A percentile compares a stretch with the other conserved stretches of the same genome.
Evolutionary conservation across 805 yeast species (phyloP).

Genomic region (Teunomyces atbi): DNA sequence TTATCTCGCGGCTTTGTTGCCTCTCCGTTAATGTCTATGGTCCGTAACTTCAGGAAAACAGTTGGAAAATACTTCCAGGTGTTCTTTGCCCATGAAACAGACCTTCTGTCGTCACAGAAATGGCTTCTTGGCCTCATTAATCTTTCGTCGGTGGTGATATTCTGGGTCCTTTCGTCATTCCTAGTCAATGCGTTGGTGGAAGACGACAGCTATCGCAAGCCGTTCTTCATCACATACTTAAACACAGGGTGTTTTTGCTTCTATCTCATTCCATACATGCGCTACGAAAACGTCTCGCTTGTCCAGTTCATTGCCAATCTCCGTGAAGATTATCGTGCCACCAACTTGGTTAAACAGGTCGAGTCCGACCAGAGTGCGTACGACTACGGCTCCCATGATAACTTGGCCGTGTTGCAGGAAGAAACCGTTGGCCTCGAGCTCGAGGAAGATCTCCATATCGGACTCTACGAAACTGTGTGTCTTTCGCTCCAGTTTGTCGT

Average conservation of each 20-base stretch:
- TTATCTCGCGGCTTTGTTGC: not conserved
- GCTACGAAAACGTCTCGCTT: conserved; percentile 24
- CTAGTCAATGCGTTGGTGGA: conserved; percentile 76
- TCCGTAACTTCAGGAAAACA: conserved; percentile 1
- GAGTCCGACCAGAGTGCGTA: conserved; percentile 24
- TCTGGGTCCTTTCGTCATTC: conserved; percentile 92
- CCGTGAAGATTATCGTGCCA: conserved; percentile 19
- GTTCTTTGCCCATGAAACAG: conserved; percentile 19
- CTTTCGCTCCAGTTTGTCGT: conserved; percentile 80
- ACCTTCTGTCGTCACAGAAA: conserved; percentile 32
- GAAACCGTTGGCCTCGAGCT: not conserved
- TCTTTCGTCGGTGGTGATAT: conserved; percentile 69
- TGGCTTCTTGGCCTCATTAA: conserved; percentile 82
- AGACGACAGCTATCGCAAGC: conserved; percentile 71
- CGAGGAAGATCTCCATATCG: conserved; percentile 23
- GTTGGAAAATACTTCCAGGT: conserved; percentile 12
- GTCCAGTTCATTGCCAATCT: conserved; percentile 21
- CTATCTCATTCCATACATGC: conserved; percentile 64
- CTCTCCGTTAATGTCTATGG: conserved; percentile 1
- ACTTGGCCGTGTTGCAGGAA: conserved; percentile 14
- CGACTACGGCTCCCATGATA: conserved; percentile 23
- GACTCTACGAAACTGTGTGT: conserved; percentile 62
- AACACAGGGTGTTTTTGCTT: conserved; percentile 83
- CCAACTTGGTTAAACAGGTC: not conserved
- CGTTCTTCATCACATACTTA: conserved; percentile 87